A percentile compares a stretch with the other conserved stretches of the same genome.
Evolutionary conservation across 495 filamentous ascomycete genomes (phyloP).

Genomic region (Talaromyces thailandensis): DNA sequence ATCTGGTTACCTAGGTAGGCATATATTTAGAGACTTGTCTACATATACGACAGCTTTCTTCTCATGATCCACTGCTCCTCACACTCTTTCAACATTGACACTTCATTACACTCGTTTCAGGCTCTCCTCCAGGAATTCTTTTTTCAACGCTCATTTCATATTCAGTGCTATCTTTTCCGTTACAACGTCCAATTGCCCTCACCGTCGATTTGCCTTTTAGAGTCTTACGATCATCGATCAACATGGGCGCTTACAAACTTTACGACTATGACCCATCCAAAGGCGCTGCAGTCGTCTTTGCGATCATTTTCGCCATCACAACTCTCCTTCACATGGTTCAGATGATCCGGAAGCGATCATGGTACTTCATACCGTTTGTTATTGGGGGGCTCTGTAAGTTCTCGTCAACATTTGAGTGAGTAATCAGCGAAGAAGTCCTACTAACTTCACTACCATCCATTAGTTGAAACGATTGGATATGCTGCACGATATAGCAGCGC

Average conservation of each 20-base stretch:
- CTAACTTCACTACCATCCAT: not conserved
- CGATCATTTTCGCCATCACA: slow-evolving; percentile 38
- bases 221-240: slow-evolving; percentile 1
- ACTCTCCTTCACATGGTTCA: slow-evolving; percentile 39
- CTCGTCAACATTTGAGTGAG: not conserved
- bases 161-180: not conserved
- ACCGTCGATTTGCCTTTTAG: not conserved
- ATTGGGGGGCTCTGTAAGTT: slow-evolving; percentile 48
- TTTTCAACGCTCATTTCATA: not conserved
- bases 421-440: not conserved
- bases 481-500: slow-evolving; percentile 36
- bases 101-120: not conserved
- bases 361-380: slow-evolving; percentile 54
- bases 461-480: slow-evolving; percentile 53
- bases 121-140: not conserved
- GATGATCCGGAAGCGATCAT: slow-evolving; percentile 37
- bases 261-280: slow-evolving; percentile 34
- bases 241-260: not conserved
- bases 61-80: not conserved
- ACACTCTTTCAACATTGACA: not conserved
- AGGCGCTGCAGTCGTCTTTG: slow-evolving; percentile 40
- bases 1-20: not conserved
- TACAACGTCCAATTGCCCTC: not conserved
- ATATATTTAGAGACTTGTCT: not conserved
- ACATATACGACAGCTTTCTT: not conserved